Conservation (phyloP, 257 asterid species). For the Nicotiana knightiana region DNA sequence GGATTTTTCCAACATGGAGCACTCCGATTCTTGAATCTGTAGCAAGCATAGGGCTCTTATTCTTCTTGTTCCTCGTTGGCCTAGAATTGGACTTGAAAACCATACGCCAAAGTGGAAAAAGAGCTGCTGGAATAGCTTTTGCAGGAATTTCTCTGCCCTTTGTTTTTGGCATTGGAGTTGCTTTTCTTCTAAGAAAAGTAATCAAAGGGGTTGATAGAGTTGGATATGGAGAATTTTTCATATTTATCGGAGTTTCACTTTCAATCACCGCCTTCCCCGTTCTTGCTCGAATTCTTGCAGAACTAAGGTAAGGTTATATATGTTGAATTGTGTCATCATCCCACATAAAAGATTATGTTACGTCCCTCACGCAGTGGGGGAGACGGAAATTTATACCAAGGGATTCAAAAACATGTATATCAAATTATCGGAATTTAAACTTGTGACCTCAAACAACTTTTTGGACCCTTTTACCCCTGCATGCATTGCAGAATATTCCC, state of each 20-base stretch:
- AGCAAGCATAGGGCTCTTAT: slow-evolving; percentile 49
- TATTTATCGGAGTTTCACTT: slow-evolving; percentile 60
- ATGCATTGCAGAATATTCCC: too few relatives aligned
- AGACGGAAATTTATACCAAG: too few relatives aligned
- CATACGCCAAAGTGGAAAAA: slow-evolving; percentile 31
- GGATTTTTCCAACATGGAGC: slow-evolving; percentile 54
- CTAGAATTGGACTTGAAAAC: slow-evolving; percentile 55
- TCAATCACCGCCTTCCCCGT: slow-evolving; percentile 70
- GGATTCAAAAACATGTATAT: too few relatives aligned
- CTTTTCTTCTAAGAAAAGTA: slow-evolving; percentile 29
- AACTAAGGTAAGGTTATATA: slow-evolving; percentile 20
- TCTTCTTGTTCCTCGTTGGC: slow-evolving; percentile 58
- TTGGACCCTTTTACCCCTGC: too few relatives aligned
- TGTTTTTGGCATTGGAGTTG: slow-evolving; percentile 33
- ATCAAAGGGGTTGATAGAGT: slow-evolving; percentile 39
- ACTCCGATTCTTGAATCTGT: slow-evolving; percentile 44
- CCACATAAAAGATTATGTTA: not conserved
- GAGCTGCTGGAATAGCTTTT: slow-evolving; percentile 40
- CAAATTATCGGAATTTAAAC: too few relatives aligned
- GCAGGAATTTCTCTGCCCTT: slow-evolving; percentile 50
- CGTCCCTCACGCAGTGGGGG: too few relatives aligned
- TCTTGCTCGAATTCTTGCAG: slow-evolving; percentile 58
- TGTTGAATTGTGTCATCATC: not conserved
- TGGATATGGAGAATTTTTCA: slow-evolving; percentile 27
- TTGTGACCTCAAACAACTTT: too few relatives aligned